Evolutionary conservation across 768 basidiomycete genomes (phyloP), one percentile per base, ranked within the genome.

Genomic region (Russula virescens): DNA sequence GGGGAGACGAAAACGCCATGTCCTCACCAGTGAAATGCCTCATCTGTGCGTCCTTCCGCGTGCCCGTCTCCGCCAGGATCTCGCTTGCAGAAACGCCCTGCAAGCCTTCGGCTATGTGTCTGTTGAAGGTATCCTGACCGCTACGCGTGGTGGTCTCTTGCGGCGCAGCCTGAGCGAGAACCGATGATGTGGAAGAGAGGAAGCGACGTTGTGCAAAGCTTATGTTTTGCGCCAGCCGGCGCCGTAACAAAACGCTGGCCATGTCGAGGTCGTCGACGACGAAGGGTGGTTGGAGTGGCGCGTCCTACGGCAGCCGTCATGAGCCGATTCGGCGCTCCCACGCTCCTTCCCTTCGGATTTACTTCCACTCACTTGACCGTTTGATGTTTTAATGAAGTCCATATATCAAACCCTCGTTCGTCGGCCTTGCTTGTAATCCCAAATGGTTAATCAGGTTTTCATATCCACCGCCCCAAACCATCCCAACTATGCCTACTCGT

Each of bases 11-110:
- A 38, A 38, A 25, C 23, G 28, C 7, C 21, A 38, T 50, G 45
- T 77, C 25, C 81, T 64, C 70, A 93, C 90, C 93, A 58, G 94
- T 98, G 71, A 96, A 98, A 78, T 98, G 96, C 72, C 91, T 81
- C 81, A 97, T 82, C 71, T 88, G 87, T 16, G 88, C 77, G 66
- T 94, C 94, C 54, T 83, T 83, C 60, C 85, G 79, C 25, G 81
- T 78, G 14, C 83, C 83, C 0, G 84, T 85, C 73, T 94, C 93
- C 52, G 82, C 79, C 62, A 98, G 74, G 69, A 97, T 89, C 62
- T 96, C 87, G 11, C 84, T 75, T 1, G 92, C 89, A 62, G 81
- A 77, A 79, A 94, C 79, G 43, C 85, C 84, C 66, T 94, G 91
- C 59, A 94, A 74, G 75, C 93, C 93, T 74, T 94, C 92, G 52